Evolutionary conservation across 1,284 basidiomycete species (phyloP), one percentile per base, ranked within the genome.

Genomic region (Leccinum subrobustum): DNA sequence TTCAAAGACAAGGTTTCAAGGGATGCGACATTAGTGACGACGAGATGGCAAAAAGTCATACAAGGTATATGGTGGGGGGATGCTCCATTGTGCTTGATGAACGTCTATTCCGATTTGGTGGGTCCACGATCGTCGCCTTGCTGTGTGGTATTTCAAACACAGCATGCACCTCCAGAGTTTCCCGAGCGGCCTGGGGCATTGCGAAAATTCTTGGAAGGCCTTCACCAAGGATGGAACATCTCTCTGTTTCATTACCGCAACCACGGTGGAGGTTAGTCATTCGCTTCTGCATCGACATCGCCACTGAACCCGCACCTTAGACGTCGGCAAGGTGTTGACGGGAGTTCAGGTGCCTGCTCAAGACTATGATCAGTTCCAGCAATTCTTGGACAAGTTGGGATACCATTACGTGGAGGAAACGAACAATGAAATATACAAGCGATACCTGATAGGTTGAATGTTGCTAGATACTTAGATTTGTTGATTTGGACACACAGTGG

Each of bases 231-330:
- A 14, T 98, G 96, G 95, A 98, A 97, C 76, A 93, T 99, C 57
- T 92, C 93, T 1, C 76, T 99, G 63, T 99, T 98, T 80, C 97
- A 99, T 75, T 99, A 99, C 77, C 84, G 96, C 61, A 98, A 98
- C 74, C 96, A 99, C 67, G 96, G 96, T 33, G 95, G 91, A 69
- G 94, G 94, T 92, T 69, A 64, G 86, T 62, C 33, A 20, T 60
- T 52, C 60, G 25, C 25, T 25, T 25, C 0, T 6, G 6, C 25
- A 25, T 6, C 25, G 1, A 25, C 25, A 25, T 23, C 44, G 18
- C 27, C 56, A 63, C 63, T 39, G 11, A 62, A 55, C 57, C 54
- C 60, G 57, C 27, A 29, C n/a, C 12, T 2, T 65, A 95, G 95
- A 98, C 72, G 81, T 97, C 33, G 94, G 93, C 35, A 96, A 90